Evolutionary conservation across 148 eudicot species (phyloP).

Genomic region (Camellia granthamiana): DNA sequence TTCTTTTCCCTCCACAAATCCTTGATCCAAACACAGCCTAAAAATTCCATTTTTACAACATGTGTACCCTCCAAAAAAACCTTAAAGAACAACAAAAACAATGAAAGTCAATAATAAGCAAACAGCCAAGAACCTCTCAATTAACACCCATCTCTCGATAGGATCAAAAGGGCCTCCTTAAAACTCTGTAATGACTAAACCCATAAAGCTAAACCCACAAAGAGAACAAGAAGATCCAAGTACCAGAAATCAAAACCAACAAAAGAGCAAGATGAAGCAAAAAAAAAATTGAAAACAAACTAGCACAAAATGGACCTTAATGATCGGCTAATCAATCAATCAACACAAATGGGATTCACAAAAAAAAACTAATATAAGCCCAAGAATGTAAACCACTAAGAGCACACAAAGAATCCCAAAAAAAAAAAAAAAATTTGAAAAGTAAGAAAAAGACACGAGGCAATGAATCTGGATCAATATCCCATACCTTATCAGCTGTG

Average conservation of each 20-base stretch:
- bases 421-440: background rate
- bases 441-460: background rate
- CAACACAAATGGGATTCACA: background rate
- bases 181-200: background rate
- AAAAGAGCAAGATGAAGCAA: background rate
- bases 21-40: too few species aligned
- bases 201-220: background rate
- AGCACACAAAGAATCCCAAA: background rate
- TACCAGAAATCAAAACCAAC: constrained; percentile 1
- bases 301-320: background rate
- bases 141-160: background rate
- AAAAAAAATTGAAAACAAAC: background rate
- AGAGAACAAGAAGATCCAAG: background rate
- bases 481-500: background rate
- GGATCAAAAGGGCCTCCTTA: background rate
- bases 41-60: too few species aligned
- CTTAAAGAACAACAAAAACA: background rate
- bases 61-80: background rate
- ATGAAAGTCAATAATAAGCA: background rate
- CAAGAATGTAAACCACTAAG: background rate
- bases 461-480: background rate
- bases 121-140: background rate
- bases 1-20: too few species aligned
- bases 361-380: background rate
- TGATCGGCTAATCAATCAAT: constrained; percentile 7